Base-by-base conservation (phyloP, 352 stramenopile species). In the Poterioochromonas sp. region DNA sequence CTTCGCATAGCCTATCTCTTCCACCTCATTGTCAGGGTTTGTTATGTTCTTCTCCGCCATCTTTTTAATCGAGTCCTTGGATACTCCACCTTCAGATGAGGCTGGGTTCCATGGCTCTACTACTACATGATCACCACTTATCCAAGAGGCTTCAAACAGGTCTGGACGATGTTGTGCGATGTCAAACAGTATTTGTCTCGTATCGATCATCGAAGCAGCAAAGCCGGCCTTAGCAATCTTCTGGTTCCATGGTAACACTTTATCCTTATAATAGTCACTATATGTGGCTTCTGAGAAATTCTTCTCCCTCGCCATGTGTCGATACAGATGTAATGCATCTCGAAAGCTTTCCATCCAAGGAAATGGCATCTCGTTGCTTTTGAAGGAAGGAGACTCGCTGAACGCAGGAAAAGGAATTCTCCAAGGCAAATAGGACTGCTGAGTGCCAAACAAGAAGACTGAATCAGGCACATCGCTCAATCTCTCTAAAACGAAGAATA, bases 351-450 rank as follows among this genome's bases (percentile, higher is more conserved):
- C 54, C 8, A 35, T 65, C 62, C 62, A 71, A 49, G 62, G 62
- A 11, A 8, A 47, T 49, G 62, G 35, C 35, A 71, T 40, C 3
- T 71, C 39, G 12, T 29, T 29, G 15, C 18, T 32, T 8, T 26
- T 11, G 3, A 47, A 35, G 20, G 34, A 11, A 43, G 62, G 35
- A 26, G 8, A 41, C 2, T 43, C 20, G 8, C 1, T n/a, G 26
- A 71, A 71, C 32, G 29, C 15, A 5, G 62, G 62, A 71, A 71
- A 71, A 3, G 62, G 62, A 29, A 71, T 29, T 15, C 40, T 71
- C 62, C 62, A 71, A 5, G 15, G 15, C 12, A 71, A 44, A 43
- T 34, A 71, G 11, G 54, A 39, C 8, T 35, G 8, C 34, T 65
- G 5, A 35, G 8, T 32, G n/a, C 54, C 54, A 11, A 65, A 5